Evolutionary conservation across 441 rosid genomes (phyloP), one percentile per base, ranked within the genome.

Genomic region (Pelargonium australe): DNA sequence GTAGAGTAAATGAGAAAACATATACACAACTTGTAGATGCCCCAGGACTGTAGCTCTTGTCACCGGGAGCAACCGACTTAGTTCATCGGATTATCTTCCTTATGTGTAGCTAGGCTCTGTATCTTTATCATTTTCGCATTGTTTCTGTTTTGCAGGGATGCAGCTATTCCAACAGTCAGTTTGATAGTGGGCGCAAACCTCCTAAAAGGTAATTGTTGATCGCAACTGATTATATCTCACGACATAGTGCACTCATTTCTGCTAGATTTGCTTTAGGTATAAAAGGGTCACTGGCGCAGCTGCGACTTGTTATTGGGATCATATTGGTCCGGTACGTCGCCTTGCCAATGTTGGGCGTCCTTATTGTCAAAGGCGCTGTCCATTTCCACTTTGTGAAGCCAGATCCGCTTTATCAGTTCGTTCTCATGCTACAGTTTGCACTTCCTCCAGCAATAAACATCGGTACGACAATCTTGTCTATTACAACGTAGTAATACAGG

Each of bases 391-490:
- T 86, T 51, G 77, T 87, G 74, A 76, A 81, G 49, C 66, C 81
- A 5, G 85, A 89, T 78, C 85, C 92, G 2, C 76, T 87, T 8
- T 89, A 85, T 68, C 82, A 69, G 60, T 89, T 91, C 69, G 80
- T 85, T 73, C 89, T 85, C 34, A 77, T 91, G 69, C 78, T 89
- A 64, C 97, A 91, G 16, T 91, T 71, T 73, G 87, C 86, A 2
- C 83, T 89, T 3, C 96, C 94, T 3, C 97, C 94, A n/a, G 97
- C 92, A 2, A 72, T 91, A 80, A 83, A 68, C 72, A 78, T 89
- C 53, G 88, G 96, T 87, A 63, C 4, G 68, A 49, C 11, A 17
- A 9, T 5, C 0, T 25, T 2, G 40, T 64, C 58, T 11, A 14
- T 64, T 23, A 3, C 31, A 16, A n/a, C 25, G 40, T 11, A 37